Evolutionary conservation across 2,329 filamentous ascomycete genomes (phyloP), one percentile per base, ranked within the genome.

Genomic region (Calonectria pseudoreteaudii): DNA sequence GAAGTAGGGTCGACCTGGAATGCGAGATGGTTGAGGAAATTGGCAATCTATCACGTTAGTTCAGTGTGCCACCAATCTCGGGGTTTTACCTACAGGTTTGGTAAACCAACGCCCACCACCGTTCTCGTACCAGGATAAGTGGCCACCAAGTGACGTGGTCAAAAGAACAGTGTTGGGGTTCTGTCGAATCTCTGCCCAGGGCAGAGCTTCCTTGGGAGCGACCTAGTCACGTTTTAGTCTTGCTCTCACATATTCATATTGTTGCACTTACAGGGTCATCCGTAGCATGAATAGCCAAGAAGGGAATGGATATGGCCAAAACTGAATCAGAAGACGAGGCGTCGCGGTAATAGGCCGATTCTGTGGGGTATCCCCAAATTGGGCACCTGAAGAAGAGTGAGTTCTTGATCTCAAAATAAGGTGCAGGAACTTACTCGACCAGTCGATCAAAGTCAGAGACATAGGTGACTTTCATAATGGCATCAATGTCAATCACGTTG

Each of bases 311-410:
- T 60, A 98, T 94, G 0, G 89, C 90, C 23, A 97, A 86, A 36
- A 98, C 84, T 0, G 94, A 91, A 83, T 99, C 97, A 8, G 90
- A 90, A 4, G 94, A 98, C 5, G 95, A 95, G 6, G 96, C 94
- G 85, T 98, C 97, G 58, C 97, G 92, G 83, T 99, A 98, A 84
- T 99, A 99, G 1, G 96, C 94, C 16, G 92, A 92, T 83, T 97
- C 96, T 0, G 96, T 98, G 3, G 96, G 95, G 84, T 98, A 99
- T 0, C 96, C 96, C 95, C 96, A 98, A 16, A 92, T 92, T 2
- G 94, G 91, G 75, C 94, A 95, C 76, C 90, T 91, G 56, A 73
- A 74, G 1, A 10, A 62, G 30, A 31, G 30, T 87, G 92, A 90
- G 78, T 66, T 13, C 53, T 68, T 11, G 1, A 23, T 26, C 62